Evolutionary conservation across 2,329 filamentous ascomycete species (phyloP).

Genomic region (Penicillium sp.): DNA sequence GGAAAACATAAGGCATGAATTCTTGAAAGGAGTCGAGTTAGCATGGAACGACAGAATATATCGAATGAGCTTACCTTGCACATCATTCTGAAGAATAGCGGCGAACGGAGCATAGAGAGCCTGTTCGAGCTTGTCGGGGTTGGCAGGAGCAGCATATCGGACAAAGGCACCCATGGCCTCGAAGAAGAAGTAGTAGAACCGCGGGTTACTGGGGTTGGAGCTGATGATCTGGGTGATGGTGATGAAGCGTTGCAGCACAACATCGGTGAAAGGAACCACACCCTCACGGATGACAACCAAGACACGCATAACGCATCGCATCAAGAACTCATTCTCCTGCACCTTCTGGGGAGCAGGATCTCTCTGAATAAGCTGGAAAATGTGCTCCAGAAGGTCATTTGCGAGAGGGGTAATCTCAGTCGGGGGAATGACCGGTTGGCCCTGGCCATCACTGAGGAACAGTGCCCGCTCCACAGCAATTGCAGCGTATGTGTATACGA

Average conservation of each 20-base stretch:
- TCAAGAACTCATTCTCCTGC: conserved; percentile 97
- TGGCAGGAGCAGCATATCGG: conserved; percentile 65
- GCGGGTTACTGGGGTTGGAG: conserved; percentile 92
- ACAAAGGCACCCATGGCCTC: conserved; percentile 91
- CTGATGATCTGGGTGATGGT: conserved; percentile 90
- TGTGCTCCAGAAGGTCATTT: conserved; percentile 81
- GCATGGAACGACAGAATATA: conserved; percentile 20
- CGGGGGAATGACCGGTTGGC: conserved; percentile 76
- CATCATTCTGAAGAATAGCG: conserved; percentile 74
- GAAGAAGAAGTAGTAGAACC: conserved; percentile 98
- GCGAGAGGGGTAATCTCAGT: conserved; percentile 77
- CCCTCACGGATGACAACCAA: conserved; percentile 90
- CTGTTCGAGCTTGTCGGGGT: conserved; percentile 73
- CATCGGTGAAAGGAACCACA: conserved; percentile 70
- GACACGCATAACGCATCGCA: conserved; percentile 98
- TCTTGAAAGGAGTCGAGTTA: conserved; percentile 53
- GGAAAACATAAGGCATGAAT: conserved; percentile 95
- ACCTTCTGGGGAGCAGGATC: conserved; percentile 85
- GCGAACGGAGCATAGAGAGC: conserved; percentile 83
- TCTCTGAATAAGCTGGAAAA: conserved; percentile 88
- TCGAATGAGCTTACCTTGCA: conserved; percentile 61
- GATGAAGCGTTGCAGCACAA: conserved; percentile 79
- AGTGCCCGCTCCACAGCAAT: conserved; percentile 94
- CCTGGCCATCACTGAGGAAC: conserved; percentile 74
- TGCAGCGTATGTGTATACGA: conserved; percentile 95